phyloP scores from a whole-genome alignment of 257 asterid genomes.

The Penstemon davidsonii region DNA sequence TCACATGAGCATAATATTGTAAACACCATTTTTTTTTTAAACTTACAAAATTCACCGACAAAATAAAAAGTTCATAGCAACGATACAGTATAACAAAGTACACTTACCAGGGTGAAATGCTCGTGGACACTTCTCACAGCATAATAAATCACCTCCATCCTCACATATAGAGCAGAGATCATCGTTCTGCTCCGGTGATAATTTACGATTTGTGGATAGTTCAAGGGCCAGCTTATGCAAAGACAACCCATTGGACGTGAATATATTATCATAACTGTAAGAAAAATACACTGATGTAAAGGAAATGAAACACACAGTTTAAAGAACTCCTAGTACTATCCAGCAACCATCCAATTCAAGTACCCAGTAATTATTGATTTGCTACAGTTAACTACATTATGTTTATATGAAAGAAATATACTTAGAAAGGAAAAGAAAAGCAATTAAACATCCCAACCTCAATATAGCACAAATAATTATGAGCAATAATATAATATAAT shows the following conservation, averaged over 20 bases:
- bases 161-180: slow-evolving; percentile 82
- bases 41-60: not conserved
- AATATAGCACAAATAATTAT: not conserved
- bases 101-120: slow-evolving; percentile 77
- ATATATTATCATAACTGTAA: slow-evolving; percentile 78
- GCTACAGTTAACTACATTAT: not conserved
- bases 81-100: not conserved
- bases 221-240: slow-evolving; percentile 71
- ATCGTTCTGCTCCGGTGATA: slow-evolving; percentile 70
- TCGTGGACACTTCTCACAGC: slow-evolving; percentile 91
- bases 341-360: slow-evolving; percentile 13
- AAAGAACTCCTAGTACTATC: not conserved
- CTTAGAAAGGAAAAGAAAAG: not conserved
- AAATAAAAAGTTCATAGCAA: not conserved
- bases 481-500: not conserved
- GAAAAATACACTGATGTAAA: slow-evolving; percentile 27
- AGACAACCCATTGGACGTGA: slow-evolving; percentile 73
- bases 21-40: not conserved
- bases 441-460: not conserved
- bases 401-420: slow-evolving; percentile 9
- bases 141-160: slow-evolving; percentile 73
- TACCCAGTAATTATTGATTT: slow-evolving; percentile 20
- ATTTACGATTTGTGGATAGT: slow-evolving; percentile 45
- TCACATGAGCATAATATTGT: not conserved
- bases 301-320: slow-evolving; percentile 10